Conservation (phyloP, 495 filamentous ascomycete genomes). For the Oidiodendron maius region DNA sequence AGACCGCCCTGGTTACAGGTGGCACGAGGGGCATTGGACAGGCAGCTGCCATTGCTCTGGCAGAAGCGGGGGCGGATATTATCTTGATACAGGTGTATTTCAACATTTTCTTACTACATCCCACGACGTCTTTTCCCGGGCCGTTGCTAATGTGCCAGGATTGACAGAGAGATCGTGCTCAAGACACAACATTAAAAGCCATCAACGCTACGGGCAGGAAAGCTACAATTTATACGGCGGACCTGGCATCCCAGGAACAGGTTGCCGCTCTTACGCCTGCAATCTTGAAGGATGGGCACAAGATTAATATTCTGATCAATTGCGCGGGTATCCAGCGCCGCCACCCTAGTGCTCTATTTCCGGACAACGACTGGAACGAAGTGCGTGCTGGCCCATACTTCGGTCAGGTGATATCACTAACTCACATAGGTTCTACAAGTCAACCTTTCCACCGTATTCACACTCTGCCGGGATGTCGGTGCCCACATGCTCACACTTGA, state of each 20-base stretch:
- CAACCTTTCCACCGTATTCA: slow-evolving; percentile 80
- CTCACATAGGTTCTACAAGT: slow-evolving; percentile 63
- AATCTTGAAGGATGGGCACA: slow-evolving; percentile 52
- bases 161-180: slow-evolving; percentile 54
- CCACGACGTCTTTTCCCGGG: no score
- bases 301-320: slow-evolving; percentile 70
- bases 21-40: slow-evolving; percentile 85
- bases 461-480: slow-evolving; percentile 75
- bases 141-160: background rate
- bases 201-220: slow-evolving; percentile 62
- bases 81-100: slow-evolving; percentile 57
- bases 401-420: background rate
- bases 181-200: slow-evolving; percentile 55
- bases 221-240: slow-evolving; percentile 61
- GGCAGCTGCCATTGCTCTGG: slow-evolving; percentile 72
- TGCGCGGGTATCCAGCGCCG: slow-evolving; percentile 82
- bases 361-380: slow-evolving; percentile 76
- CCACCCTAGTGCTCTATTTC: slow-evolving; percentile 72
- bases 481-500: slow-evolving; percentile 69
- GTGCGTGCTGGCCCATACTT: slow-evolving; percentile 25
- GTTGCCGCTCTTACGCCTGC: slow-evolving; percentile 57
- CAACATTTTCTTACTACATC: background rate
- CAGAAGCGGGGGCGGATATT: slow-evolving; percentile 80
- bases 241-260: slow-evolving; percentile 57
- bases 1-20: slow-evolving; percentile 82